Base-by-base conservation (phyloP, 164 flowering plant genomes). In the Taxillus chinensis region DNA sequence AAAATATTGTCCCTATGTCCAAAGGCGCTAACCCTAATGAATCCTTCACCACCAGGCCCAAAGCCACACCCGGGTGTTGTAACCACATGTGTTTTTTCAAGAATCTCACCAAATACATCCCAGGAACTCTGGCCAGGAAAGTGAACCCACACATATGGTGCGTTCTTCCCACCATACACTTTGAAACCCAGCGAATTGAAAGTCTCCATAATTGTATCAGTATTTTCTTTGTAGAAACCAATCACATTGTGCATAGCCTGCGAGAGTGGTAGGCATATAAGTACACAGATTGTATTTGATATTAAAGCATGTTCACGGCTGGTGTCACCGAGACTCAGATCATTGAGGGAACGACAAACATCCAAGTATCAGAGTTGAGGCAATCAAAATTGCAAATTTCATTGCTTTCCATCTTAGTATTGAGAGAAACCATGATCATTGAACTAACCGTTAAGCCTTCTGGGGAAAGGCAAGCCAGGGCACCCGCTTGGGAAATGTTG, bases 41-140 rank as follows among this genome's bases (percentile, higher is more conserved):
- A 92, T 5, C 95, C 97, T 75, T 92, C 96, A 66, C 98, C 98
- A 39, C 84, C 93, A 38, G 92, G 93, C 68, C 97, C 97, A 63
- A 92, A 92, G 52, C 98, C 98, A 61, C 98, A 82, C 17, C 96
- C 98, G 38, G 98, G 97, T 14, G 93, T 90, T 7, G 92, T 88
- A 42, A 86, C 89, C 14, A 92, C 72, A 66, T 90, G 96, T 38
- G 92, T 83, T 78, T 90, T 88, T 78, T 88, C 95, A 17, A 93
- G 86, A 64, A 90, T 88, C 82, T 93, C 96, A 11, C 75, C 70
- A 58, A 90, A 90, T 49, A 90, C 92, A 14, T 93, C 98, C 98
- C 98, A 90, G 11, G 98, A 90, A 71, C 85, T 90, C 58, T 62
- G 80, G 41, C 95, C 95, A 7, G 97, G 97, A 69, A 92, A 90